Evolutionary conservation across 129 eudicot species (phyloP), one percentile per base, ranked within the genome.

Genomic region (Heracleum sosnowskyi): DNA sequence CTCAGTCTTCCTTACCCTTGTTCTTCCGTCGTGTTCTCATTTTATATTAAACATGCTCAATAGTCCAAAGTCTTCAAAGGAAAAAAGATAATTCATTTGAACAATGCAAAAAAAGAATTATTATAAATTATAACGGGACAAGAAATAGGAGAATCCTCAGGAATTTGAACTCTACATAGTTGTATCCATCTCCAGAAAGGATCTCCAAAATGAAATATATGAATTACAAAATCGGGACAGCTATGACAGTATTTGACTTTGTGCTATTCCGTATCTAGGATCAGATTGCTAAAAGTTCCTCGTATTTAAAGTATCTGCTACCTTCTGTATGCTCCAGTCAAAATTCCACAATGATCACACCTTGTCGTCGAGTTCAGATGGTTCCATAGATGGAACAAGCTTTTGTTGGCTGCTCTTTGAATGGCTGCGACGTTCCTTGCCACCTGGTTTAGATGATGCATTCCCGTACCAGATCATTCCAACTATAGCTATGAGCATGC

Each of bases 381-480:
- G 70, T 63, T 88, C 92, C 26, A 82, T 18, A 37, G 78, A 80
- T 31, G 79, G 73, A n/a, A 76, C 90, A 37, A 82, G 86, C 79
- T 88, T 88, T 64, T 85, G 89, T 45, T 81, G 88, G 77, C 84
- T 83, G 82, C 71, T 82, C 77, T 81, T 73, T 41, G 89, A 82
- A 78, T 88, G 87, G 39, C 82, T 84, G 49, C 86, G 93, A 2
- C 96, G 88, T 76, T 93, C 98, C 75, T 93, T 93, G 22, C 98
- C 98, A 8, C 98, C 98, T 0, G 98, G 96, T 77, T 93, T 93
- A 22, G 98, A 90, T 4, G 98, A 93, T 49, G 96, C 98, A 78
- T 90, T 90, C 18, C 92, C 92, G 5, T 93, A 93, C 98, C 98
- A 93, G 7, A 90, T 76, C 98, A 93, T 93, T 71, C 98, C 98